Conservation (phyloP, 371 early-diverging fungal genomes). For the Mortierella sp. region DNA sequence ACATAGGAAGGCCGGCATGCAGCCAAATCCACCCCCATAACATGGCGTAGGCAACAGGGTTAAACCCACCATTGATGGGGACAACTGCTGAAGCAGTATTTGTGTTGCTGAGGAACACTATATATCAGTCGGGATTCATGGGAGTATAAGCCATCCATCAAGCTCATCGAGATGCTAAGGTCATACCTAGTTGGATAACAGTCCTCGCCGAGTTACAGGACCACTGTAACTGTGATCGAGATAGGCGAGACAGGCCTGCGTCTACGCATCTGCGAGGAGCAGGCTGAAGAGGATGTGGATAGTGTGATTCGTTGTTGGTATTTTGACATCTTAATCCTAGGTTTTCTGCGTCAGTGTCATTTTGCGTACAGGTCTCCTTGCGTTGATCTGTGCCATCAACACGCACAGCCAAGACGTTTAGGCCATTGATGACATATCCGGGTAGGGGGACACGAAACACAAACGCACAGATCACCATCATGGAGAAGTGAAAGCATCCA, state of each 20-base stretch:
- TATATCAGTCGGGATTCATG: slow-evolving; percentile 67
- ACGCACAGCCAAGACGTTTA: slow-evolving; percentile 61
- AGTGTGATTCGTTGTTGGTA: slow-evolving; percentile 12
- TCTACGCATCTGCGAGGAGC: slow-evolving; percentile 28
- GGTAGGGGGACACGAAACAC: slow-evolving; percentile 74
- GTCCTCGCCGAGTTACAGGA: slow-evolving; percentile 28
- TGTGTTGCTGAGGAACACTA: slow-evolving; percentile 65
- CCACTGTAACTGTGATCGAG: slow-evolving; percentile 33
- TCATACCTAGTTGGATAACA: slow-evolving; percentile 44
- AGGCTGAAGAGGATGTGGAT: slow-evolving; percentile 23
- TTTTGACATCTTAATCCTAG: slow-evolving; percentile 13
- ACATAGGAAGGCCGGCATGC: slow-evolving; percentile 76
- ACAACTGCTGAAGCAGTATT: slow-evolving; percentile 65
- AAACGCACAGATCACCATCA: slow-evolving; percentile 61
- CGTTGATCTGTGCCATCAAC: slow-evolving; percentile 48
- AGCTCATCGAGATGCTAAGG: slow-evolving; percentile 62
- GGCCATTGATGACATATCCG: slow-evolving; percentile 67
- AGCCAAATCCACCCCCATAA: slow-evolving; percentile 76
- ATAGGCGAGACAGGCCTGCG: slow-evolving; percentile 19
- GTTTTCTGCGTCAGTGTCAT: slow-evolving; percentile 18
- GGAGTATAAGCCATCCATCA: slow-evolving; percentile 64
- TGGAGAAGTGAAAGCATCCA: slow-evolving; percentile 59
- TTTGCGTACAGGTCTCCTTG: slow-evolving; percentile 11
- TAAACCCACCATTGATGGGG: slow-evolving; percentile 72
- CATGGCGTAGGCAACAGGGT: slow-evolving; percentile 65